Conservation (phyloP, 2,329 filamentous ascomycete species). For the Penicillium sp. region DNA sequence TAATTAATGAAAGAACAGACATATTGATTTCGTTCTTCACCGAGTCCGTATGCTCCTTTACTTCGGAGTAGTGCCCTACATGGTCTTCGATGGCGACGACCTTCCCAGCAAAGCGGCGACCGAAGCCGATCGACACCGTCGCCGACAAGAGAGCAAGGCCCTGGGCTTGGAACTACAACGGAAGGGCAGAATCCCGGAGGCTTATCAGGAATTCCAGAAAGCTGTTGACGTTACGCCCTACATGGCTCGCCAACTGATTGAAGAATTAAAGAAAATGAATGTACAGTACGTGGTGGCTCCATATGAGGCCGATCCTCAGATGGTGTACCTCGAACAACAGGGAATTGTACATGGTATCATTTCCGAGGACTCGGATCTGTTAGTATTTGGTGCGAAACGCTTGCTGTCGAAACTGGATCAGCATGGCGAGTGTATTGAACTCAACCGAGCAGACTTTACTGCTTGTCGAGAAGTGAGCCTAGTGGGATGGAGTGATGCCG, state of each 20-base stretch:
- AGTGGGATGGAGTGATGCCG: slow-evolving; percentile 85
- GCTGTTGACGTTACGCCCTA: slow-evolving; percentile 92
- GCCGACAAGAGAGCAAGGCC: slow-evolving; percentile 73
- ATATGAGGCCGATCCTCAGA: slow-evolving; percentile 95
- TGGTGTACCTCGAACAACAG: slow-evolving; percentile 87
- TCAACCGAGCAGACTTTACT: slow-evolving; percentile 85
- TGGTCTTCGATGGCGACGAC: slow-evolving; percentile 95
- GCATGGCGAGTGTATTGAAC: slow-evolving; percentile 88
- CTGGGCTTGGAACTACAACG: slow-evolving; percentile 76
- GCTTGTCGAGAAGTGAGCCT: slow-evolving; percentile 84
- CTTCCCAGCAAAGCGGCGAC: slow-evolving; percentile 90
- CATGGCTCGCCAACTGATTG: slow-evolving; percentile 90
- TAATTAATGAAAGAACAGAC: slow-evolving; percentile 53
- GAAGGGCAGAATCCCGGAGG: slow-evolving; percentile 77
- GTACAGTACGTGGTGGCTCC: slow-evolving; percentile 91
- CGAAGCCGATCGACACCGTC: slow-evolving; percentile 73
- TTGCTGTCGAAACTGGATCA: slow-evolving; percentile 92
- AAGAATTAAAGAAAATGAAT: slow-evolving; percentile 77
- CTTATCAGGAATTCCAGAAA: slow-evolving; percentile 86
- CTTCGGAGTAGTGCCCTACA: slow-evolving; percentile 89
- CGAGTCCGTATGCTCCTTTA: slow-evolving; percentile 92
- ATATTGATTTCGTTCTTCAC: slow-evolving; percentile 85
- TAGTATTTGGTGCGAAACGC: slow-evolving; percentile 91
- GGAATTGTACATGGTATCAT: slow-evolving; percentile 84
- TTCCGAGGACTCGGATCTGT: slow-evolving; percentile 92